These are phyloP conservation scores for Elsinoe fawcettii DNA, from an alignment of 2,329 filamentous ascomycete genomes.

Conservation along the genomic window DNA sequence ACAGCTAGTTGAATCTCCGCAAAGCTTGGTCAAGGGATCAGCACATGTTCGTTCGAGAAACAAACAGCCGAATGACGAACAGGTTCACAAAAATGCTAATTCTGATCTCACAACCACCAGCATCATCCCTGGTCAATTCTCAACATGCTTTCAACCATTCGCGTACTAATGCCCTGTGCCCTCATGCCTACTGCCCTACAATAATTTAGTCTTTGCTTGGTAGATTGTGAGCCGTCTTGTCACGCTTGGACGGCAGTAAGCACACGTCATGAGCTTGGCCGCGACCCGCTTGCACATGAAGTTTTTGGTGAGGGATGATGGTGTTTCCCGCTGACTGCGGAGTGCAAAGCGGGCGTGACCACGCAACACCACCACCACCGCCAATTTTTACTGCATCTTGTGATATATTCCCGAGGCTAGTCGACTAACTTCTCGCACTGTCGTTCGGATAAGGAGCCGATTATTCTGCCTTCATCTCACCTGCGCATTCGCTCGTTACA, in stretches of 20 bases:
- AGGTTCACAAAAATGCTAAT: neutral
- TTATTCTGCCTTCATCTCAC: neutral
- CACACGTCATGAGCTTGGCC: constrained; percentile 11
- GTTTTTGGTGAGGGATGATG: neutral
- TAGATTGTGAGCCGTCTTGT: neutral
- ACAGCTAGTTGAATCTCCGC: constrained; percentile 2
- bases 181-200: neutral
- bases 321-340: neutral
- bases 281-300: neutral
- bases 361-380: constrained; percentile 6
- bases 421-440: neutral
- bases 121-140: neutral
- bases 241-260: constrained; percentile 3
- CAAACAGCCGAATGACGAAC: constrained; percentile 4
- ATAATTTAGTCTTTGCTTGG: neutral
- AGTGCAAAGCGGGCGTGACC: constrained; percentile 5
- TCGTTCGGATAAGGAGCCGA: neutral
- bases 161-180: neutral
- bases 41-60: neutral
- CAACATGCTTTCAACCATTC: neutral
- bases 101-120: neutral
- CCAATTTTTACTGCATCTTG: neutral
- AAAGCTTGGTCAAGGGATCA: constrained; percentile 11
- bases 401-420: constrained; percentile 1
- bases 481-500: neutral